Evolutionary conservation across 2,329 filamentous ascomycete genomes (phyloP).

Genomic region (Fusarium burgessii): DNA sequence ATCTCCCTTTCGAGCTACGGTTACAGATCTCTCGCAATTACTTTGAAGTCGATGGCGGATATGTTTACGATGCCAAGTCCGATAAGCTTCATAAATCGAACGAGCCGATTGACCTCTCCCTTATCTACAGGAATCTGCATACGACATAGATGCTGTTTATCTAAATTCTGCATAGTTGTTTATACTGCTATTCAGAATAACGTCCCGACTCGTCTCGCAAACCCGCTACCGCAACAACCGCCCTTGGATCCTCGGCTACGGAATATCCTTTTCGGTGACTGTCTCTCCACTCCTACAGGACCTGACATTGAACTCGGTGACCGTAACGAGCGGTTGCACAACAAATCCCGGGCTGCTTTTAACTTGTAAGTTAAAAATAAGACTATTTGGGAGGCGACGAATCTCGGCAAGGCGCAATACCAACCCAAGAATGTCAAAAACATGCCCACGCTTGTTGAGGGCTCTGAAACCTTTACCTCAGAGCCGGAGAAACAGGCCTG

Average conservation of each 20-base stretch:
- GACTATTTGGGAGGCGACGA: background rate
- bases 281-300: background rate
- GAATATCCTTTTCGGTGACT: background rate
- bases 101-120: slow-evolving; percentile 13
- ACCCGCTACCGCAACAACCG: background rate
- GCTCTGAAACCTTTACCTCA: background rate
- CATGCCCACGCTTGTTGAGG: background rate
- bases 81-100: slow-evolving; percentile 5
- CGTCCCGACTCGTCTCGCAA: background rate
- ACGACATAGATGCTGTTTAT: background rate
- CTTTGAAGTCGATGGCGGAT: slow-evolving; percentile 16
- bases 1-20: background rate
- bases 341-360: background rate
- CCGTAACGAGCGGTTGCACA: background rate
- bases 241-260: background rate
- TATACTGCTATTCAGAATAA: background rate
- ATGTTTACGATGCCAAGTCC: slow-evolving; percentile 1
- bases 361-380: rapidly evolving
- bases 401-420: background rate
- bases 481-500: background rate
- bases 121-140: background rate
- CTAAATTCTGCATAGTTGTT: background rate
- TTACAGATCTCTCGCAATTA: slow-evolving; percentile 1
- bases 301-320: background rate
- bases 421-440: background rate